Evolutionary conservation across 2,329 filamentous ascomycete genomes (phyloP).

Genomic region (Knufia petricola): DNA sequence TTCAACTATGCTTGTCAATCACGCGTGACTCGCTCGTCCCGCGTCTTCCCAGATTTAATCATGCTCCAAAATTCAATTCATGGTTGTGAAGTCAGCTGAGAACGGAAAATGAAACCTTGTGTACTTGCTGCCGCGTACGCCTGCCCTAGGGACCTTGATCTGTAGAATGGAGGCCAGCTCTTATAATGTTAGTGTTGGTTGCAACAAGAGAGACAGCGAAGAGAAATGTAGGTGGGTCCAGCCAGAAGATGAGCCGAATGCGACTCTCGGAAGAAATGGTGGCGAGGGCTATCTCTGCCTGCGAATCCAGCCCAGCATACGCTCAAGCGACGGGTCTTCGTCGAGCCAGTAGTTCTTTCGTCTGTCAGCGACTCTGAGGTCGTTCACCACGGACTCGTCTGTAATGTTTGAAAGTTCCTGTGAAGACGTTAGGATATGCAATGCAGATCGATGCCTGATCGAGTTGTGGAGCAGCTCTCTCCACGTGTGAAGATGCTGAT

Average conservation of each 20-base stretch:
- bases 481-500: neutral
- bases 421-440: neutral
- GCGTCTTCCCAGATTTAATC: too few relatives aligned
- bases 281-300: slow-evolving; percentile 25
- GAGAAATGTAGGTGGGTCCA: neutral
- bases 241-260: too few relatives aligned
- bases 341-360: slow-evolving; percentile 51
- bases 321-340: slow-evolving; percentile 49
- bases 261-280: too few relatives aligned
- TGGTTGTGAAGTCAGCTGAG: too few relatives aligned
- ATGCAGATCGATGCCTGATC: slow-evolving; percentile 17
- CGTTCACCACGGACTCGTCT: slow-evolving; percentile 46
- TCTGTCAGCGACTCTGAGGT: slow-evolving; percentile 45
- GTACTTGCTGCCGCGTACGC: too few relatives aligned
- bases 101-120: too few relatives aligned
- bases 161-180: neutral
- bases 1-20: too few relatives aligned
- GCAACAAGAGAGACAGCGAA: neutral
- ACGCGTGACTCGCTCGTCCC: neutral
- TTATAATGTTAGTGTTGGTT: neutral
- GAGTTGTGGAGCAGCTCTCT: neutral
- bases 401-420: slow-evolving; percentile 51
- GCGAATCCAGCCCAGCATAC: slow-evolving; percentile 39
- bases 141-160: too few relatives aligned
- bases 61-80: too few relatives aligned